Conservation (phyloP, 164 flowering plant genomes). For the Liquidambar formosana region DNA sequence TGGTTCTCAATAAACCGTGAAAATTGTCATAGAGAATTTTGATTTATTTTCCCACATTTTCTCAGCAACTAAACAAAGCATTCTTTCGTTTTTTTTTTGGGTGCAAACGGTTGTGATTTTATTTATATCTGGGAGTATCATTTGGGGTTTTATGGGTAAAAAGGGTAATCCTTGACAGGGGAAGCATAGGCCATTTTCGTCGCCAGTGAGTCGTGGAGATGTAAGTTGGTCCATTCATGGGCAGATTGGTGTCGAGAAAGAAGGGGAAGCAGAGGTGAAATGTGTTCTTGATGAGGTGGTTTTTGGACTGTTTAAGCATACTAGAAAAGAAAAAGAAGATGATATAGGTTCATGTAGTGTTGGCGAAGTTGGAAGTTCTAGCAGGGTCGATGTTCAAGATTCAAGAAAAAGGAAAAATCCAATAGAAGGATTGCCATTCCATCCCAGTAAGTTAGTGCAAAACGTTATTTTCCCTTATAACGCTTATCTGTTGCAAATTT, state of each 20-base stretch:
- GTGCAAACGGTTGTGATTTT: no score
- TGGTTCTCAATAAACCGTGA: no score
- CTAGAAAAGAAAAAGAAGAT: conserved; percentile 19
- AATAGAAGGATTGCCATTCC: conserved; percentile 32
- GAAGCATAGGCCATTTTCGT: conserved; percentile 41
- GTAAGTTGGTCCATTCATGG: conserved; percentile 14
- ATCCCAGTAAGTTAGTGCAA: background rate
- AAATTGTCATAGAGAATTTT: no score
- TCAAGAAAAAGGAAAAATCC: conserved; percentile 44
- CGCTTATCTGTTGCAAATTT: background rate
- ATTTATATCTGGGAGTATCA: background rate
- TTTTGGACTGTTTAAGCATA: conserved; percentile 50
- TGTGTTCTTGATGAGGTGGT: conserved; percentile 29
- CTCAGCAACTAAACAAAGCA: background rate
- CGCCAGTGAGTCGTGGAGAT: conserved; percentile 21
- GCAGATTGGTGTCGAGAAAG: conserved; percentile 17
- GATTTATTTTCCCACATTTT: no score
- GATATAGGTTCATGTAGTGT: conserved; percentile 6
- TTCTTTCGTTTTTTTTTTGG: no score
- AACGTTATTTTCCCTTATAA: background rate
- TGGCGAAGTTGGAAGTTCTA: conserved; percentile 16
- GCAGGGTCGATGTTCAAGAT: conserved; percentile 16
- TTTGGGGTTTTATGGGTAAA: background rate
- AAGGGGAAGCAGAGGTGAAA: conserved; percentile 15
- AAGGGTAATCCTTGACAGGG: conserved; percentile 31